These are phyloP conservation scores for Boechera stricta DNA, from an alignment of 345 rosid genomes.

Conservation along the genomic window DNA sequence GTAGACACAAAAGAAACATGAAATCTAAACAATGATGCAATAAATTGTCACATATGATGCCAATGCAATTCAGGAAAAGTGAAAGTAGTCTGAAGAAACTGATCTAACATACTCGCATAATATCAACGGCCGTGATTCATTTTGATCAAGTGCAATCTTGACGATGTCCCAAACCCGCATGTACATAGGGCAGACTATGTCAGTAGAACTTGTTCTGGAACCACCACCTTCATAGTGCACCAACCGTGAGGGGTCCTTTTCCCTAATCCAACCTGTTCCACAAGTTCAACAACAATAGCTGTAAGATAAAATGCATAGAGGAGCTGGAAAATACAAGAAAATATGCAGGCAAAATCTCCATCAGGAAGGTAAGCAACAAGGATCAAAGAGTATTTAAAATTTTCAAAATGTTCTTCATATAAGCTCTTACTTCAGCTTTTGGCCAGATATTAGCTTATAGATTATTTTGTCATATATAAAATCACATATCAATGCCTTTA, in stretches of 20 bases:
- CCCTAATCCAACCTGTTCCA: conserved; percentile 86
- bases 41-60: conserved; percentile 11
- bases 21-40: conserved; percentile 31
- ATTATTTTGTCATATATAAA: conserved; percentile 8
- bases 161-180: conserved; percentile 98
- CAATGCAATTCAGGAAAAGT: conserved; percentile 14
- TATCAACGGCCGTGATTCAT: conserved; percentile 87
- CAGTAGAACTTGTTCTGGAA: conserved; percentile 88
- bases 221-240: conserved; percentile 99
- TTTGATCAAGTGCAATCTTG: conserved; percentile 88
- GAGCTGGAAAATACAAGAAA: conserved; percentile 11
- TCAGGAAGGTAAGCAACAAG: conserved; percentile 6
- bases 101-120: conserved; percentile 90
- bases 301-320: conserved; percentile 24
- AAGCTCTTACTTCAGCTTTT: conserved; percentile 14
- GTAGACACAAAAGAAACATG: conserved; percentile 25
- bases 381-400: not conserved
- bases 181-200: conserved; percentile 96
- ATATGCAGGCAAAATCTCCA: conserved; percentile 1
- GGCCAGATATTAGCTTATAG: not conserved
- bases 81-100: conserved; percentile 33
- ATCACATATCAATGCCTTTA: conserved; percentile 4
- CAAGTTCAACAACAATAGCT: conserved; percentile 33
- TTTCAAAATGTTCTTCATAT: not conserved
- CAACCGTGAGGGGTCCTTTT: conserved; percentile 76